Conservation (phyloP, 2,329 filamentous ascomycete genomes). For the Celoporthe dispersa region DNA sequence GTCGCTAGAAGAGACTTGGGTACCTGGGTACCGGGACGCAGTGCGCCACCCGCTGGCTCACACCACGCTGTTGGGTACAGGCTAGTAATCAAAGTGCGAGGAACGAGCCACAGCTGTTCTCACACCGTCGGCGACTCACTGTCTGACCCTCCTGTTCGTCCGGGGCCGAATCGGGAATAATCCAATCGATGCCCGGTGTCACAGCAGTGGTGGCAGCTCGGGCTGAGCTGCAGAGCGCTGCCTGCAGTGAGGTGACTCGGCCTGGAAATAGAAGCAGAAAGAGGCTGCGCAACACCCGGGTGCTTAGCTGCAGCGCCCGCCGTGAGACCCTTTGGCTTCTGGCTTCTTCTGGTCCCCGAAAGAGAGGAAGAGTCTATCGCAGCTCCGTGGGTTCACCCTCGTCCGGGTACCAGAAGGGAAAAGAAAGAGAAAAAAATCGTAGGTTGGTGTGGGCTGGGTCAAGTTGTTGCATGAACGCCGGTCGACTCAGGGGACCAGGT, state of each 20-base stretch:
- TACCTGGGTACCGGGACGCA: not conserved
- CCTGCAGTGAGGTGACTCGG: conserved; percentile 16
- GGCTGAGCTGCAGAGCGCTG: conserved; percentile 18
- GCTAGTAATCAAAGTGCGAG: conserved; percentile 32
- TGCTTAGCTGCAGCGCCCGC: not conserved
- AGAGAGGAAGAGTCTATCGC: not conserved
- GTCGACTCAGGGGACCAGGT: conserved; percentile 22
- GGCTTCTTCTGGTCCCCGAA: not conserved
- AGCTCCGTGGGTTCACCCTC: not conserved
- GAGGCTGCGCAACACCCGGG: conserved; percentile 19
- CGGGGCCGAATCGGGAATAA: conserved; percentile 3
- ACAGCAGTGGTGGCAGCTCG: not conserved
- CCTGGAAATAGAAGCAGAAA: conserved; percentile 26
- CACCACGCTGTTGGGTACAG: not conserved
- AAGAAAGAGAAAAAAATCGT: not conserved
- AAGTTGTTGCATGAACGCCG: conserved; percentile 20
- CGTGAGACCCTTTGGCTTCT: conserved; percentile 1
- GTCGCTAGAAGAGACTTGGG: conserved; percentile 31
- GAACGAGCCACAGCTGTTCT: conserved; percentile 27
- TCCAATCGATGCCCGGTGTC: conserved; percentile 6
- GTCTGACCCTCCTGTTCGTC: conserved; percentile 13
- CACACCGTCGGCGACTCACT: conserved; percentile 21
- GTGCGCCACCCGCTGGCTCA: conserved; percentile 4
- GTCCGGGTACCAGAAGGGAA: not conserved
- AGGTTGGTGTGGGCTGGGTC: conserved; percentile 1